These are phyloP conservation scores for Pontederia paniculata DNA, from an alignment of 176 grass and related monocot genomes.

Conservation along the genomic window DNA sequence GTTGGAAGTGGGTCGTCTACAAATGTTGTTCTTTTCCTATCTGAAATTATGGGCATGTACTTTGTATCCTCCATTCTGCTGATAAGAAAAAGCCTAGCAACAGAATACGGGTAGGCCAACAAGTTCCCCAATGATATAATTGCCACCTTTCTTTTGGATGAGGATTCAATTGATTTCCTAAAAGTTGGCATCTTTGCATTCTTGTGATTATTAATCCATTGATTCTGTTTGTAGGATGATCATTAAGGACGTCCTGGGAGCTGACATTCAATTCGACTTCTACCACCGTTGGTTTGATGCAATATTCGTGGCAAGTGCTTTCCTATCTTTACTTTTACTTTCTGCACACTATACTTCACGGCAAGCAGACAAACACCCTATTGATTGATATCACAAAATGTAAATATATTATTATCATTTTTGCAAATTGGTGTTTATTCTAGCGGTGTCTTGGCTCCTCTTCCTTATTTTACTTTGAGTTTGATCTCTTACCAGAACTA, in stretches of 20 bases:
- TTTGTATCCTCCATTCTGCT: conserved; percentile 98
- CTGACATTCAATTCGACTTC: conserved; percentile 95
- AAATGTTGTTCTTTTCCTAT: conserved; percentile 92
- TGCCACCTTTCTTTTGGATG: not conserved
- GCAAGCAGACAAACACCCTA: conserved; percentile 87
- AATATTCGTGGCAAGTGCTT: conserved; percentile 89
- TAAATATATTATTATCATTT: not conserved
- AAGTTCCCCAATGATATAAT: not conserved
- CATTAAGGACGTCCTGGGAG: conserved; percentile 92
- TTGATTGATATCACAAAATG: conserved; percentile 43
- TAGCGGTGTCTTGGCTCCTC: too few relatives aligned
- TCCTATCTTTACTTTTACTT: conserved; percentile 81
- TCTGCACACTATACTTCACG: conserved; percentile 86
- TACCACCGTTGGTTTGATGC: conserved; percentile 96
- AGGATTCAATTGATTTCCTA: too few relatives aligned
- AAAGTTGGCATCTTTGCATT: not conserved
- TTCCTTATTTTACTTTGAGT: too few relatives aligned
- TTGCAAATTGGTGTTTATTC: too few relatives aligned
- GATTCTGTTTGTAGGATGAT: conserved; percentile 46
- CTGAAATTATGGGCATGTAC: conserved; percentile 99
- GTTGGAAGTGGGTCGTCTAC: conserved; percentile 86
- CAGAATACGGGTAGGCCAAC: conserved; percentile 70
- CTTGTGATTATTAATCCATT: not conserved
- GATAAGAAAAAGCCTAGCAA: conserved; percentile 90
- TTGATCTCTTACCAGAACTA: too few relatives aligned